Conservation (phyloP, 2,329 filamentous ascomycete genomes). For the Apiospora aurea region DNA sequence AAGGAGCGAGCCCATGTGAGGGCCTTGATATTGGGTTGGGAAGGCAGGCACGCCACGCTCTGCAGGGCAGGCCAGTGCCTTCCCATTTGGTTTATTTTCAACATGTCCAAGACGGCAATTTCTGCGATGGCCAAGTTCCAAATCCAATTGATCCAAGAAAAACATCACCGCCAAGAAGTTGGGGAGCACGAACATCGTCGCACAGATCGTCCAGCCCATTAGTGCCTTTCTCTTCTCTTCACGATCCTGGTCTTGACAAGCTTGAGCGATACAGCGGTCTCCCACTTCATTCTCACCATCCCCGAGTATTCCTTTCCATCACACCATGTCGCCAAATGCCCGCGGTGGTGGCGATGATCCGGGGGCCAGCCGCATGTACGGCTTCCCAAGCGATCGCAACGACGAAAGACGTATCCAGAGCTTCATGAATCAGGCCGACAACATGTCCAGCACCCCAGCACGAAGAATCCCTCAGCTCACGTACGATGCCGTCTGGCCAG, state of each 20-base stretch:
- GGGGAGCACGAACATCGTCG: background rate
- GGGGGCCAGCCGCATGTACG: conserved; percentile 30
- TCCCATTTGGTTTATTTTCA: background rate
- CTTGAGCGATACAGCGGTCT: background rate
- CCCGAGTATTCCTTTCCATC: background rate
- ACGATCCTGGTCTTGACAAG: too few relatives aligned
- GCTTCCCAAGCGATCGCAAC: conserved; percentile 27
- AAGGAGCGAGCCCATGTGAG: conserved; percentile 3
- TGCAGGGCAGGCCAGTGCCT: background rate
- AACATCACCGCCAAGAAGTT: background rate
- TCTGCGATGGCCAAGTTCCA: background rate
- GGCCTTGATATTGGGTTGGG: background rate
- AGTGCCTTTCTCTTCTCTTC: background rate
- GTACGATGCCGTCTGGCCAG: background rate
- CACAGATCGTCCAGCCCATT: background rate
- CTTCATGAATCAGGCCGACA: conserved; percentile 39
- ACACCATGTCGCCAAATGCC: conserved; percentile 35
- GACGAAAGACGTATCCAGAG: conserved; percentile 40
- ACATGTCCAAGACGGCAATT: background rate
- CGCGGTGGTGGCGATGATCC: conserved; percentile 22
- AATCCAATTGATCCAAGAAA: background rate
- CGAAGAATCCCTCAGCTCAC: background rate
- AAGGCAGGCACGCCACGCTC: conserved; percentile 7
- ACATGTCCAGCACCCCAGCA: conserved; percentile 31
- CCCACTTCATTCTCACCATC: background rate